Evolutionary conservation across 345 rosid species (phyloP).

Genomic region (Aquilaria yunnanensis): DNA sequence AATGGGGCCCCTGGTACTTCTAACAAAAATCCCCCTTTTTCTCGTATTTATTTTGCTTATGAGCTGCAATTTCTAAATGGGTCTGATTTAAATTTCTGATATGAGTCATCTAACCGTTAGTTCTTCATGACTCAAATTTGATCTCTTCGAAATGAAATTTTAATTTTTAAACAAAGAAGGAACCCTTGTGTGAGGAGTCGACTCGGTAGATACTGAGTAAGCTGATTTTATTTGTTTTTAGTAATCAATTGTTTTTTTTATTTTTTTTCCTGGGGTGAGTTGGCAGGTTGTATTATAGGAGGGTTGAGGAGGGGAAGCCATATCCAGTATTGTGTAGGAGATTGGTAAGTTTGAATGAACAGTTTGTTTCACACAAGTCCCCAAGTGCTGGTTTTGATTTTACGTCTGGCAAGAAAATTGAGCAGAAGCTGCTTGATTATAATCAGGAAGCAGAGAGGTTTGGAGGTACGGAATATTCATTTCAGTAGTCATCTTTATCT

Average conservation of each 20-base stretch:
- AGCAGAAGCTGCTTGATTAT: conserved; percentile 91
- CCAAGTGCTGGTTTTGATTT: conserved; percentile 86
- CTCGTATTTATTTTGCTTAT: not conserved
- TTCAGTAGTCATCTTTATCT: not conserved
- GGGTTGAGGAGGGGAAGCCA: conserved; percentile 93
- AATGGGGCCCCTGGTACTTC: conserved; percentile 87
- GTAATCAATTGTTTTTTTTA: not conserved
- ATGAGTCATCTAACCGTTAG: too few species aligned
- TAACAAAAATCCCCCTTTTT: not conserved
- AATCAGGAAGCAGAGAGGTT: conserved; percentile 94
- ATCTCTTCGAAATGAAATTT: too few species aligned
- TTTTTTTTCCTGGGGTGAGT: conserved; percentile 13
- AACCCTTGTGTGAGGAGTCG: not conserved
- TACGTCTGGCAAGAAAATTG: conserved; percentile 79
- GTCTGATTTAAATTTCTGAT: too few species aligned
- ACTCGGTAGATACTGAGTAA: not conserved
- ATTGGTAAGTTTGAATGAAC: conserved; percentile 65
- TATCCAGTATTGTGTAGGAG: conserved; percentile 79
- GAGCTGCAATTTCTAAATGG: not conserved
- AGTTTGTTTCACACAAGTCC: conserved; percentile 71
- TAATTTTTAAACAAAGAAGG: too few species aligned
- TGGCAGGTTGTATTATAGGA: conserved; percentile 80
- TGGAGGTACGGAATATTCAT: conserved; percentile 52
- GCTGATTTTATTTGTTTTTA: not conserved
- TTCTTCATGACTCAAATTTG: too few species aligned